Base-by-base conservation (phyloP, 768 basidiomycete genomes). In the Termitomyces sp. region DNA sequence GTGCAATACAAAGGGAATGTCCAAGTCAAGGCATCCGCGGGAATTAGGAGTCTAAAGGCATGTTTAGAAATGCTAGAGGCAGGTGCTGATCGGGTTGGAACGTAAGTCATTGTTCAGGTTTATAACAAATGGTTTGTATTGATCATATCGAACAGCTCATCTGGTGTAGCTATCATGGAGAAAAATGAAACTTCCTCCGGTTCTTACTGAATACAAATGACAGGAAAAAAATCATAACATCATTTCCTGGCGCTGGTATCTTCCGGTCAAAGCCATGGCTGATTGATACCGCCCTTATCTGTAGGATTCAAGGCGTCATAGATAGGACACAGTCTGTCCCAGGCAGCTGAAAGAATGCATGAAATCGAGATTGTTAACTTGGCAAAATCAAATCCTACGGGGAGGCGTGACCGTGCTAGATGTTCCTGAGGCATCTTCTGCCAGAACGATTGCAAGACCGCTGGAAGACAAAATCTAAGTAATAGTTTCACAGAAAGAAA, bases 41-140 rank as follows among this genome's bases (percentile, higher is more conserved):
- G 81, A 5, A 77, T 83, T n/a, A 65, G 77, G 10, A 76, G 71
- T 2, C 76, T 80, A 49, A 77, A 79, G 10, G 71, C 72, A 50
- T 82, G 78, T 61, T 30, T 74, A 51, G 76, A 79, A 58, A 78
- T 83, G 78, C 69, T 82, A 43, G 63, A 62, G 32, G 78, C 80
- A 22, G 81, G 82, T 3, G 80, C 82, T 6, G 81, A 81, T 56
- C 71, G 82, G 58, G 78, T 82, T 56, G 82, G 82, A 71, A 81
- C 80, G 81, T 83, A 64, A 57, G 80, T 74, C 24, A 32, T 22
- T 20, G 40, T 37, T 43, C 2, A 1, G 12, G n/a, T n/a, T n/a
- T n/a, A 8, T 26, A n/a, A 8, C 1, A n/a, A 37, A 8, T 22
- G n/a, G 37, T 18, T 30, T 48, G 27, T 22, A 3, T 44, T 40